Conservation (phyloP, 176 grass and related monocot genomes). For the Cymbopogon citratus region DNA sequence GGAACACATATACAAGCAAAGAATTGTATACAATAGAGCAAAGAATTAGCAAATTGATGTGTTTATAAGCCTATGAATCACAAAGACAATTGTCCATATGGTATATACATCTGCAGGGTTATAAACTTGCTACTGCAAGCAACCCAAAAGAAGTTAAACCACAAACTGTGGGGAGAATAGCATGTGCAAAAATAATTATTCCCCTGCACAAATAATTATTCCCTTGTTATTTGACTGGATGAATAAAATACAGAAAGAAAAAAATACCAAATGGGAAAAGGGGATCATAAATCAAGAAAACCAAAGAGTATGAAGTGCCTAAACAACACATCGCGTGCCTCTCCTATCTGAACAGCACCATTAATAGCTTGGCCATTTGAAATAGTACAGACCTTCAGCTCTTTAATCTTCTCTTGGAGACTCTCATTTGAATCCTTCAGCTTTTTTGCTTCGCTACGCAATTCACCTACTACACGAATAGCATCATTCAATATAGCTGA, state of each 20-base stretch:
- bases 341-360: neutral
- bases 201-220: neutral
- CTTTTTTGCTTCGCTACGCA: constrained; percentile 68
- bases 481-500: constrained; percentile 90
- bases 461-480: constrained; percentile 62
- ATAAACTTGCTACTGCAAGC: neutral
- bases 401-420: constrained; percentile 98
- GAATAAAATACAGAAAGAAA: neutral
- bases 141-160: neutral
- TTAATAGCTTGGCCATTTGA: neutral
- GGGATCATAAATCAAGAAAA: neutral
- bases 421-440: constrained; percentile 82
- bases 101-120: neutral
- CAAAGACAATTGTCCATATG: neutral
- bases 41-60: neutral
- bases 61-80: neutral
- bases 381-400: constrained; percentile 71
- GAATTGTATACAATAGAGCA: neutral
- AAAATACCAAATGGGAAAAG: neutral
- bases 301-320: neutral
- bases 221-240: neutral
- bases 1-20: neutral
- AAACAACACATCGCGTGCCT: neutral
- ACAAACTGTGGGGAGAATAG: neutral
- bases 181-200: neutral